Base-by-base conservation (phyloP, 2,329 filamentous ascomycete genomes). In the Elsinoe australis region DNA sequence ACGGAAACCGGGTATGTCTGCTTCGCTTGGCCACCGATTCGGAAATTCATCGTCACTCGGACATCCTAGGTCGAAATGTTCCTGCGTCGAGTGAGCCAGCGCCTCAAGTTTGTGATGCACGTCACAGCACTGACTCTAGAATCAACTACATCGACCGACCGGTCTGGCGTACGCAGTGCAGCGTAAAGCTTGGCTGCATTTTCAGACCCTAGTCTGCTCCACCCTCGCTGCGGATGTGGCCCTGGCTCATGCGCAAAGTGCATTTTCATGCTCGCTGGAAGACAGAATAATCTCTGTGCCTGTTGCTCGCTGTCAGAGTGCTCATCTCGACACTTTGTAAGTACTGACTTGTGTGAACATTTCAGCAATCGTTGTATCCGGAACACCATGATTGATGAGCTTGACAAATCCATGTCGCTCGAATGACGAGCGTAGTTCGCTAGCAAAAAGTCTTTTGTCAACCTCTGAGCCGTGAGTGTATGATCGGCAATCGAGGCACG, bases 1-100 rank as follows among this genome's bases (percentile, higher is more conserved):
- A 12, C 64, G 63, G 53, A 74, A 75, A 3, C 64, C 65, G 0
- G 71, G 70, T 1, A 74, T 61, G 1, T 64, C 61, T 4, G 64
- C 57, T 3, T 73, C 67, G 0, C 70, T 69, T 0, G 72, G 58
- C 71, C 71, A 74, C 28, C 71, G 67, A 51, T 75, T 74, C 19
- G 65, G 63, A 49, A 69, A 65, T 1, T 67, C 59, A 3, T 59
- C 55, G 49, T 73, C 69, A 5, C 64, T 48, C 29, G 69, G 63
- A 42, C 66, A 68, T 7, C 72, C 72, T 12, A 73, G 66, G 41
- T 74, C 71, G 48, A 71, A 71, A 24, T 66, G 69, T 59, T 64
- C 59, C 52, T 49, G 15, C 15, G 21, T 38, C 17, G n/a, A 41
- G 21, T 46, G 18, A 5, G 7, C 18, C 10, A 19, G 24, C 17